phyloP scores from a whole-genome alignment of 306 rosid genomes.

The Psophocarpus tetragonolobus region DNA sequence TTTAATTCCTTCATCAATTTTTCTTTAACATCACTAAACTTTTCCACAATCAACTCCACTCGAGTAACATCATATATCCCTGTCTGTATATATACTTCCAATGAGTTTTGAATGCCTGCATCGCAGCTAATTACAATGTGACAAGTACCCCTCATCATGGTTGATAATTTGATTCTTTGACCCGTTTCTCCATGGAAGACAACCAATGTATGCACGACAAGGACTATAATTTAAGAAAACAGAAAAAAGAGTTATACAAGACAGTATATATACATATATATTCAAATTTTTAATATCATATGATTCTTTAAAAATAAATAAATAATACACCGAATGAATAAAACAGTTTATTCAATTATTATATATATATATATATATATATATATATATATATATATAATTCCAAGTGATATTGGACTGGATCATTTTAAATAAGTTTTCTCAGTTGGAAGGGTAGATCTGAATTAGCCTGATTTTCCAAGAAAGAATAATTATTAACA shows the following conservation, averaged over 20 bases:
- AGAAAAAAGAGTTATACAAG: background rate
- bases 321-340: too few relatives aligned
- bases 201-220: conserved; percentile 9
- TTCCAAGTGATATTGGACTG: too few relatives aligned
- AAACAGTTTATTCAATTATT: too few relatives aligned
- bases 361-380: too few relatives aligned
- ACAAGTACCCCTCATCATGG: background rate
- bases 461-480: too few relatives aligned
- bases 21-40: background rate
- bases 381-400: too few relatives aligned
- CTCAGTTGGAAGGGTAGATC: too few relatives aligned
- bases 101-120: conserved; percentile 6
- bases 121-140: conserved; percentile 5
- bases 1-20: background rate
- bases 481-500: too few relatives aligned
- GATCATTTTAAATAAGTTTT: too few relatives aligned
- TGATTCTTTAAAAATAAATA: too few relatives aligned
- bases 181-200: conserved; percentile 15
- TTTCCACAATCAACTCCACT: background rate
- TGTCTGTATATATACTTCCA: background rate
- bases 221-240: background rate
- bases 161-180: conserved; percentile 26
- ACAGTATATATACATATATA: too few relatives aligned
- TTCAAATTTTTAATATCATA: too few relatives aligned
- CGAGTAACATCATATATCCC: background rate